Conservation (phyloP, 2,329 filamentous ascomycete species). For the Aspergillus pseudonomiae region DNA sequence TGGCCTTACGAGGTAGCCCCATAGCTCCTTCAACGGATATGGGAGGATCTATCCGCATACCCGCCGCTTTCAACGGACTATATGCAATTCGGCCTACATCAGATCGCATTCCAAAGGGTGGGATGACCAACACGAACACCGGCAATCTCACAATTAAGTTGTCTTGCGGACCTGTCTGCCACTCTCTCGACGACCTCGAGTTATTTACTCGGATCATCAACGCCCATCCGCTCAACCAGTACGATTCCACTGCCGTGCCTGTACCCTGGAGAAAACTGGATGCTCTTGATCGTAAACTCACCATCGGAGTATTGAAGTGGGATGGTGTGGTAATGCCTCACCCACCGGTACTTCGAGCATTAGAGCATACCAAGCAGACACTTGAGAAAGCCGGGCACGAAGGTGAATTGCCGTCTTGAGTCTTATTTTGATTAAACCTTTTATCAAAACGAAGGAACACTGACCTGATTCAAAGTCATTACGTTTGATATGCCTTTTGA, state of each 20-base stretch:
- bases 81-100: constrained; percentile 41
- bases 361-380: constrained; percentile 1
- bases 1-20: constrained; percentile 53
- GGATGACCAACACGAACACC: constrained; percentile 1
- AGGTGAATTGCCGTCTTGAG: not conserved
- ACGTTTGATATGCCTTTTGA: not conserved
- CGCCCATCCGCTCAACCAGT: constrained; percentile 1
- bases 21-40: constrained; percentile 59
- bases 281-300: not conserved
- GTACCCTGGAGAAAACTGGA: constrained; percentile 2
- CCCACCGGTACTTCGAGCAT: constrained; percentile 2
- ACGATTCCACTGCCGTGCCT: constrained; percentile 2
- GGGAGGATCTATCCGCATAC: constrained; percentile 59
- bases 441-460: not conserved
- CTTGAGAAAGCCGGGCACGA: not conserved
- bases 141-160: constrained; percentile 1
- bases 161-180: constrained; percentile 7
- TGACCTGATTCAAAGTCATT: not conserved
- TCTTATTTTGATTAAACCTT: not conserved
- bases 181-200: not conserved
- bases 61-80: constrained; percentile 58
- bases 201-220: constrained; percentile 3
- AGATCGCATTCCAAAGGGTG: constrained; percentile 3
- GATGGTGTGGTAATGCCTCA: constrained; percentile 10
- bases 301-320: constrained; percentile 3